Base-by-base conservation (phyloP, 805 yeast genomes). In the Candida lessepsii region DNA sequence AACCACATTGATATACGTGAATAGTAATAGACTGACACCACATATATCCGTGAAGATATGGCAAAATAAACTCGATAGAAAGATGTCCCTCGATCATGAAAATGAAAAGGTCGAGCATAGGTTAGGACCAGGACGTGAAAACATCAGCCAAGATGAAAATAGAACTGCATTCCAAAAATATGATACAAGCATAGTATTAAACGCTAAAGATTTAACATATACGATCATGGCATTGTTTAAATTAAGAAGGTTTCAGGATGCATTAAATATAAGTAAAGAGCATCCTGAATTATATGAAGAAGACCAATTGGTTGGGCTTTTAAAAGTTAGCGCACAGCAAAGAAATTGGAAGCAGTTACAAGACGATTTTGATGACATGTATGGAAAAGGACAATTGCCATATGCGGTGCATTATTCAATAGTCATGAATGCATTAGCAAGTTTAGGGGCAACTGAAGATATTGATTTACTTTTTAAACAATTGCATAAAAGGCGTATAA, bases 391-490 rank as follows among this genome's bases (percentile, higher is more conserved):
- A 1, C 63, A 73, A 29, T 57, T 76, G 18, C 85, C 86, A 1
- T 70, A 70, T 35, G 59, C 69, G 21, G 52, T 56, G 20, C 86
- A 83, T 48, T 84, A 83, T 53, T 67, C 75, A 3, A 71, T 78
- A 13, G 79, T 82, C 9, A 80, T 85, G 75, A 60, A 66, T 39
- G 78, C 84, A 0, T 60, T 85, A 44, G 80, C 86, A 1, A 46
- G 52, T 4, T 54, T 64, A 24, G 81, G 77, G 8, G 78, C 75
- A 48, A 58, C 52, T 29, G 69, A 57, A 28, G 73, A 70, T 53
- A 79, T 75, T 9, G 75, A 73, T 19, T 58, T 54, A 41, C 61
- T 85, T 41, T 82, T 69, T 58, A 44, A 61, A n/a, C 73, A 76
- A 50, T 50, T 80, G 21, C 33, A 61, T 4, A 57, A 64, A 37